Base-by-base conservation (phyloP, 495 filamentous ascomycete species). In the Penicillium malachiteum region DNA sequence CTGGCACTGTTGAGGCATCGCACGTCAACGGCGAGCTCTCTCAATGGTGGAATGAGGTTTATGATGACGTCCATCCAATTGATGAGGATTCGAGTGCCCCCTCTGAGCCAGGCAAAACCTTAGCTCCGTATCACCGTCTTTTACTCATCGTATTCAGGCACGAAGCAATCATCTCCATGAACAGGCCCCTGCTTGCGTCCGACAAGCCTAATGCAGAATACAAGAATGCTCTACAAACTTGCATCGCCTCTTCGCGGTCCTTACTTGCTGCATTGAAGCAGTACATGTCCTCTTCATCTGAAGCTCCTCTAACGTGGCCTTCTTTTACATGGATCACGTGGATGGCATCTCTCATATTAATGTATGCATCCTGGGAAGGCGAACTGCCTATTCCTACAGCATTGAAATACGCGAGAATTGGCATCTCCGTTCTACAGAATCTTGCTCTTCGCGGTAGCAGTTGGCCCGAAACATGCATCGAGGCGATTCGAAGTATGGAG, bases 241-340 rank as follows among this genome's bases (percentile, higher is more conserved):
- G 76, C 42, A 78, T 79, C 48, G 67, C 63, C 10, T 72, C 73
- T 5, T 74, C 76, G 32, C 56, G 73, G n/a, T 72, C 70, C 10
- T 59, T 78, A n/a, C 57, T 78, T 16, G 52, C 60, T 30, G 63
- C 64, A 5, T 61, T 75, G 40, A 66, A 60, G 32, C 66, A 60
- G 5, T 69, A 70, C 21, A 60, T 71, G 43, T 55, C 62, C n/a
- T 49, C 66, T 43, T 48, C 48, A 11, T 53, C 42, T 13, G 51
- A 58, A 33, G 50, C 57, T 8, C 68, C 74, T 6, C 63, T 79
- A 10, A 57, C 73, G 3, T 78, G 73, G 71, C 73, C 76, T 21
- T 77, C 75, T 3, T 78, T 78, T 47, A 79, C 77, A 13, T 79
- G 75, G 73, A 69, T 62, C 6, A 69, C 77, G 10, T 79, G 77